phyloP scores from a whole-genome alignment of 2,329 filamentous ascomycete genomes.

The Talaromyces amestolkiae region DNA sequence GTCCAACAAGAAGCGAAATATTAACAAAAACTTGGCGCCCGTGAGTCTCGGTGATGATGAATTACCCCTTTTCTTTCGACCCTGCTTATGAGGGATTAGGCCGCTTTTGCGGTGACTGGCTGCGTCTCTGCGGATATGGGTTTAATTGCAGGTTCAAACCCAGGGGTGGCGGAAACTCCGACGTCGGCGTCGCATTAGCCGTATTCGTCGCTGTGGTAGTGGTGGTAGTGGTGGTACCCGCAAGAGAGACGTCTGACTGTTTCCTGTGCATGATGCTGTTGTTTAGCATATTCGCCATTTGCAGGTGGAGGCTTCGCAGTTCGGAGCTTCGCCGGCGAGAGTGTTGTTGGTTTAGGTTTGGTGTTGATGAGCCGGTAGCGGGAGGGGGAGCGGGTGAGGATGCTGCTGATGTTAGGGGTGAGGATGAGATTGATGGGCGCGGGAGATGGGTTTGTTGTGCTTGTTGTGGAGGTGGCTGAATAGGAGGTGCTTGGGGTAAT shows the following conservation, averaged over 20 bases:
- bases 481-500: conserved; percentile 4
- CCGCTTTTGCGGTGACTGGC: background rate
- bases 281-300: conserved; percentile 14
- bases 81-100: background rate
- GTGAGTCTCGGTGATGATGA: background rate
- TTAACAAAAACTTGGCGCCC: background rate
- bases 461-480: background rate
- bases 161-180: background rate
- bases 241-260: conserved; percentile 6
- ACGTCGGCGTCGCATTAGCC: background rate
- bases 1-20: background rate
- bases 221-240: background rate
- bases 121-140: background rate
- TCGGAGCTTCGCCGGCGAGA: conserved; percentile 15
- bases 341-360: background rate
- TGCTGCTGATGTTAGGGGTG: background rate
- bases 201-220: background rate
- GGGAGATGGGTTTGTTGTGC: conserved; percentile 9
- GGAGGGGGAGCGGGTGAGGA: background rate
- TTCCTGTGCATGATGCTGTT: conserved; percentile 11
- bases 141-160: background rate
- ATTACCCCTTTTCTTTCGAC: background rate
- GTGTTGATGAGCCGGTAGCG: background rate
- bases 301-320: conserved; percentile 10
- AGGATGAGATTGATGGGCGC: conserved; percentile 9